Evolutionary conservation across 768 basidiomycete genomes (phyloP), one percentile per base, ranked within the genome.

Genomic region (Amanita subjunquillea): DNA sequence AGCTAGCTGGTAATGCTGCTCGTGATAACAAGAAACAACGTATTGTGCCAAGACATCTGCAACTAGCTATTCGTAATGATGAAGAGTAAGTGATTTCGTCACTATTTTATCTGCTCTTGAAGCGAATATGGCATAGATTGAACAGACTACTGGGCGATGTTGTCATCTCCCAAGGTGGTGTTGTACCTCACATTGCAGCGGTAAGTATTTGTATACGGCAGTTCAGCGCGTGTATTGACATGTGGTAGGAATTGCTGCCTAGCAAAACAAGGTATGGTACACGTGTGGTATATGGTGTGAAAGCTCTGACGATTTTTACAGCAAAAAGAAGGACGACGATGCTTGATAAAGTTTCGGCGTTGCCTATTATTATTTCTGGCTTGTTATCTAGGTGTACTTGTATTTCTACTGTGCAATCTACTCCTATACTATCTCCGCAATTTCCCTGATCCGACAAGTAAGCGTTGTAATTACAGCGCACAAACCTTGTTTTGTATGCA

Each of bases 81-180:
- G 91, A 94, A 69, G 91, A 90, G 84, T 85, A 59, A 55, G 79
- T 69, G 22, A 42, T 48, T 17, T 15, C 50, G 45, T 56, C 43
- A n/a, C 38, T 40, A 34, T 23, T n/a, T 54, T 34, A 42, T 43
- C 0, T 5, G 7, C 22, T 42, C 10, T 4, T 42, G 22, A 7
- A 20, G 10, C 37, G 17, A 17, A 38, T 13, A 6, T n/a, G 39
- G 12, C 41, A 20, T 39, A 85, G 83, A 60, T 69, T 87, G 65
- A 82, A 82, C 67, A 78, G 73, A 62, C 74, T 88, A 42, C 78
- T 88, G 41, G 85, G 83, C 23, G 74, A 83, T 58, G 93, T 95
- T 57, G 83, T 92, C 69, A 94, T 95, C 72, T 92, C 91, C 32
- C 91, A 95, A 67, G 93, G 93, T 70, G 93, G 93, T 77, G 90